These are phyloP conservation scores for Chalciporus sphaerocephalus DNA, from an alignment of 768 basidiomycete species.

Conservation along the genomic window DNA sequence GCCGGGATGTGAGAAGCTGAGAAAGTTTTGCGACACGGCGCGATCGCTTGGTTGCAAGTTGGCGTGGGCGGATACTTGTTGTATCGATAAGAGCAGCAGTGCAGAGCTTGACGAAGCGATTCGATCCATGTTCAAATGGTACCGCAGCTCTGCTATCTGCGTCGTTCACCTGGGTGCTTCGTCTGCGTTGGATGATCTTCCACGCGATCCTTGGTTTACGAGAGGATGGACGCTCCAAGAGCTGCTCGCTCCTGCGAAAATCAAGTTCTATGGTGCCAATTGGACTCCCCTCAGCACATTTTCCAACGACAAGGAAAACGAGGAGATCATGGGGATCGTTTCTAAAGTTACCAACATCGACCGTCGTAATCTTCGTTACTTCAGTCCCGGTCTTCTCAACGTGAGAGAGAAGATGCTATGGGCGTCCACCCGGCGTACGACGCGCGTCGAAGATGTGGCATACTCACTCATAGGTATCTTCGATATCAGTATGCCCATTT, in stretches of 20 bases:
- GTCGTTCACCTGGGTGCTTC: constrained; percentile 15
- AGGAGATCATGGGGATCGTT: constrained; percentile 7
- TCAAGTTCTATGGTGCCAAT: constrained; percentile 19
- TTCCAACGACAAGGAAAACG: constrained; percentile 20
- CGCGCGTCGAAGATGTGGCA: constrained; percentile 13
- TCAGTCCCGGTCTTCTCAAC: constrained; percentile 5
- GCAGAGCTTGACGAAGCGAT: constrained; percentile 30
- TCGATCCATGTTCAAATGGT: constrained; percentile 26
- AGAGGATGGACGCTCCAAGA: constrained; percentile 21
- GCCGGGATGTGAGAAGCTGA: constrained; percentile 14
- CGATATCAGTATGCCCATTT: constrained; percentile 11
- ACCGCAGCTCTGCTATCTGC: constrained; percentile 23
- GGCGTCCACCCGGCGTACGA: constrained; percentile 15
- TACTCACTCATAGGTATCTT: constrained; percentile 17
- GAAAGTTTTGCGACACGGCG: constrained; percentile 12
- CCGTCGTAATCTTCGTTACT: not conserved
- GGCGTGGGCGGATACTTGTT: constrained; percentile 27
- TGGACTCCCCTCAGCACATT: constrained; percentile 13
- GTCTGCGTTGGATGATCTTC: constrained; percentile 2
- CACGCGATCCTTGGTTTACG: constrained; percentile 22
- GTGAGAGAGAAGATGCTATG: constrained; percentile 12
- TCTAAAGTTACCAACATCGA: constrained; percentile 1
- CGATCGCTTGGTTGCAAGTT: constrained; percentile 11
- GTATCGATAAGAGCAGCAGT: constrained; percentile 27
- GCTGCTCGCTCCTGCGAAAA: constrained; percentile 16